Conservation (phyloP, 2,329 filamentous ascomycete genomes). For the Mycosphaerella sp. region DNA sequence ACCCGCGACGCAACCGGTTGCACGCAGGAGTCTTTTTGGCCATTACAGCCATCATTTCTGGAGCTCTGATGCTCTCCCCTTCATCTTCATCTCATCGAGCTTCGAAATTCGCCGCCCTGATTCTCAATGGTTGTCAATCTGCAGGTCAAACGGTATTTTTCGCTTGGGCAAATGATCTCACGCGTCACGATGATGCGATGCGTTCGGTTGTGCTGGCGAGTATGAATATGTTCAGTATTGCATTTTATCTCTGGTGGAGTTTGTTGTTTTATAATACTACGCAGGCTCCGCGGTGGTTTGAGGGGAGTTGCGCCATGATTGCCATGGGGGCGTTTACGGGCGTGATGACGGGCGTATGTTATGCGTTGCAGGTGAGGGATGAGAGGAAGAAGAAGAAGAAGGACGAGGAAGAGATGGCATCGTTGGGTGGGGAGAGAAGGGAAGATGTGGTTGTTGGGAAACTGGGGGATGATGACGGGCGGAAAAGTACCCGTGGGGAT, state of each 20-base stretch:
- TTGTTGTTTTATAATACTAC: constrained; percentile 27
- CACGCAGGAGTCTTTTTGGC: constrained; percentile 26
- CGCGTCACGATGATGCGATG: constrained; percentile 24
- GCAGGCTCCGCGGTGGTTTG: constrained; percentile 26
- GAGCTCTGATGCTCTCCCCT: constrained; percentile 24
- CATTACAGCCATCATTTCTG: constrained; percentile 25
- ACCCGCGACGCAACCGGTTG: constrained; percentile 18
- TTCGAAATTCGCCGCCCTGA: constrained; percentile 24
- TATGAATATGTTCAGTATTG: constrained; percentile 28
- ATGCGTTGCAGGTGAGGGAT: constrained; percentile 21
- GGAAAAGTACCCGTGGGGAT: too few relatives aligned
- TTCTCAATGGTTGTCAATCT: constrained; percentile 26
- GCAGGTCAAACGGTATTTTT: constrained; percentile 26
- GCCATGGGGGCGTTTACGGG: constrained; percentile 25
- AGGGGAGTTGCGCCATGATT: constrained; percentile 27
- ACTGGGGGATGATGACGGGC: too few relatives aligned
- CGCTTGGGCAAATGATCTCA: constrained; percentile 27
- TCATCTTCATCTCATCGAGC: constrained; percentile 4
- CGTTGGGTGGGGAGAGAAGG: too few relatives aligned
- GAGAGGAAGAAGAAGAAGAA: constrained; percentile 11
- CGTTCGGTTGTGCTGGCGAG: constrained; percentile 23
- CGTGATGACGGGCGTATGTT: constrained; percentile 21
- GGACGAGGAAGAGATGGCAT: not conserved
- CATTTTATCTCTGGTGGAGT: constrained; percentile 27
- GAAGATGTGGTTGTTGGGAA: too few relatives aligned